phyloP scores from a whole-genome alignment of 768 basidiomycete genomes.

The Mycena filopes region DNA sequence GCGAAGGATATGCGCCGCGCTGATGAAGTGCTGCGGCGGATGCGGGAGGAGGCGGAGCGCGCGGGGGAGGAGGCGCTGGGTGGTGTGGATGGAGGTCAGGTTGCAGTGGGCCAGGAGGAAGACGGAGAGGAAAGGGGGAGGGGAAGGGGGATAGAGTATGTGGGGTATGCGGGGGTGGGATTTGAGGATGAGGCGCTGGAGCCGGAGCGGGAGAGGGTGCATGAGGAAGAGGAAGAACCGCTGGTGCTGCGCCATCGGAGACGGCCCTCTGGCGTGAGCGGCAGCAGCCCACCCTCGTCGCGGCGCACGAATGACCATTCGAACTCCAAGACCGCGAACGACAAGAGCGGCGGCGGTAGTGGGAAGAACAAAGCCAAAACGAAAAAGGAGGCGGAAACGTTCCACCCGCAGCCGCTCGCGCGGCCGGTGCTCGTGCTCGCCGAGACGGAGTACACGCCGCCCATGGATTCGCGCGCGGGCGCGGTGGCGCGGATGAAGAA shows the following conservation, averaged over 20 bases:
- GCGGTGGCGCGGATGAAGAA: slow-evolving; percentile 10
- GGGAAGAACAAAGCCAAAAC: no score
- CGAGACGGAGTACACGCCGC: slow-evolving; percentile 29
- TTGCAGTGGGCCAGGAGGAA: not conserved
- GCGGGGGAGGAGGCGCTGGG: slow-evolving; percentile 13
- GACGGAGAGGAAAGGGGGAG: slow-evolving; percentile 36
- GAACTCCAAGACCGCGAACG: no score
- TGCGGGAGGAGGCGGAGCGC: slow-evolving; percentile 26
- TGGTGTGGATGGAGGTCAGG: slow-evolving; percentile 50
- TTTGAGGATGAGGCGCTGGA: no score
- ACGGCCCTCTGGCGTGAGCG: slow-evolving; percentile 1
- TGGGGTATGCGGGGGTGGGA: no score
- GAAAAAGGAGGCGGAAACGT: not conserved
- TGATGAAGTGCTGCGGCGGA: slow-evolving; percentile 42
- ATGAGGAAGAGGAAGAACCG: not conserved
- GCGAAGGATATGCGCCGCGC: slow-evolving; percentile 49
- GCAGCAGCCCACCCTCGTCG: slow-evolving; percentile 7
- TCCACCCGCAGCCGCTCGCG: slow-evolving; percentile 25
- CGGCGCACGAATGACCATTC: slow-evolving; percentile 16
- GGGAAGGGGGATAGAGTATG: no score
- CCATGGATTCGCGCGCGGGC: slow-evolving; percentile 27
- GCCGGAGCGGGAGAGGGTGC: no score
- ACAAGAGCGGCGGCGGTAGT: no score
- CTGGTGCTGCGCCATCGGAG: slow-evolving; percentile 14
- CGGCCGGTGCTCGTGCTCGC: slow-evolving; percentile 23